These are phyloP conservation scores for Mortierella sp. DNA, from an alignment of 371 early-diverging fungal genomes.

Conservation along the genomic window DNA sequence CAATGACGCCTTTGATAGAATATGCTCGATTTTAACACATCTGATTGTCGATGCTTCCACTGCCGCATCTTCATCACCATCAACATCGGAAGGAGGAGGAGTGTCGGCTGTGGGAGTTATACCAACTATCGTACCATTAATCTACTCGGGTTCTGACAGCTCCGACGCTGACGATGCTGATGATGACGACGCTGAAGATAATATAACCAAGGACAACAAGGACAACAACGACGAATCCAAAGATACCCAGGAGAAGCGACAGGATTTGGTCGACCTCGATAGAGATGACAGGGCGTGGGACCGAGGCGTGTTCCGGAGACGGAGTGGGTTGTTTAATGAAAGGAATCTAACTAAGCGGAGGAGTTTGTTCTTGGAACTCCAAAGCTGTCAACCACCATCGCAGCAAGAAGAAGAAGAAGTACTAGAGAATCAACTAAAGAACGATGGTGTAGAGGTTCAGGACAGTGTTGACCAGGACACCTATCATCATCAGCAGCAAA, in stretches of 20 bases:
- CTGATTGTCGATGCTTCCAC: conserved; percentile 48
- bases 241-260: background rate
- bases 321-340: conserved; percentile 9
- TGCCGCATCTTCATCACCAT: conserved; percentile 8
- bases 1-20: conserved; percentile 37
- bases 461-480: background rate
- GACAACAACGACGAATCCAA: conserved; percentile 6
- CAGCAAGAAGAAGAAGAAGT: background rate
- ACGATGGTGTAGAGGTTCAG: background rate
- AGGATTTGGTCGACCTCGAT: background rate
- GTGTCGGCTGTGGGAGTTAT: background rate
- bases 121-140: conserved; percentile 8
- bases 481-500: background rate
- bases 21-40: conserved; percentile 33
- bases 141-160: conserved; percentile 16
- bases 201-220: background rate
- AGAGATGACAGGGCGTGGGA: conserved; percentile 2
- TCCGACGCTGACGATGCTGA: conserved; percentile 7
- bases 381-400: conserved; percentile 10
- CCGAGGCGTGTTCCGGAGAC: conserved; percentile 1
- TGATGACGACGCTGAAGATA: too few relatives aligned
- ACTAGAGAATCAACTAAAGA: too few relatives aligned
- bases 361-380: conserved; percentile 47
- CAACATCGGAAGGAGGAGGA: background rate
- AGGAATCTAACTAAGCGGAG: conserved; percentile 26